Conservation (phyloP, 169 alveolate genomes). For the Plasmodium gonderi region DNA sequence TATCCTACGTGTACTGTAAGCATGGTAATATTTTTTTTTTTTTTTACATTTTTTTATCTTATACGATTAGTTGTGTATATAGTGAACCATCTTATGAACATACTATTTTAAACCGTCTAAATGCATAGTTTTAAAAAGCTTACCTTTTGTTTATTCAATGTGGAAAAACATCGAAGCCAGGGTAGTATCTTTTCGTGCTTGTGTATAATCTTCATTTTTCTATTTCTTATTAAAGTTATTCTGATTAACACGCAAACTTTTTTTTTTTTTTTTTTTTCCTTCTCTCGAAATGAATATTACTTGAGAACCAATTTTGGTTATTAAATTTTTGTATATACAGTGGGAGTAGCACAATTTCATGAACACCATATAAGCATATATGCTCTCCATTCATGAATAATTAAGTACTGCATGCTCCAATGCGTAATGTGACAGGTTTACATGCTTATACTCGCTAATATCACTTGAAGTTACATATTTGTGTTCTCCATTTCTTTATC, state of each 20-base stretch:
- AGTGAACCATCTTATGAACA: not conserved
- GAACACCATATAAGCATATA: too few relatives aligned
- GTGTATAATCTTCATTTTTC: constrained; percentile 43
- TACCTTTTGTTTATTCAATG: constrained; percentile 34
- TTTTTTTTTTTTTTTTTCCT: not conserved
- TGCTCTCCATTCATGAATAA: too few relatives aligned
- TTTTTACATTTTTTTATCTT: not conserved
- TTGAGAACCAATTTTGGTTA: not conserved
- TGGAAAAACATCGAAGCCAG: constrained; percentile 16
- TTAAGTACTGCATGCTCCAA: too few relatives aligned
- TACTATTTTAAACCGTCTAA: not conserved
- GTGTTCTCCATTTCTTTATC: too few relatives aligned
- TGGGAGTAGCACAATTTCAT: not conserved
- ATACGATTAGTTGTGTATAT: not conserved
- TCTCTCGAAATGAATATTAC: not conserved
- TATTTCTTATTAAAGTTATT: not conserved
- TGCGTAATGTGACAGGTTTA: too few relatives aligned
- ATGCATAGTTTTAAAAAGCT: not conserved
- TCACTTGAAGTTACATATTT: too few relatives aligned
- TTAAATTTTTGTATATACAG: not conserved
- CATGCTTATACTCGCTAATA: too few relatives aligned
- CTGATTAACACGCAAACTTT: too few relatives aligned
- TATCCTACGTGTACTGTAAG: not conserved
- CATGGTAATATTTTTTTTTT: not conserved
- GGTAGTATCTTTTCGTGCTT: constrained; percentile 15